Percentiles rank a stretch among this genome's conserved stretches.
These are phyloP conservation scores for Saturnispora zaruensis DNA, from an alignment of 805 yeast species.

Conservation along the genomic window DNA sequence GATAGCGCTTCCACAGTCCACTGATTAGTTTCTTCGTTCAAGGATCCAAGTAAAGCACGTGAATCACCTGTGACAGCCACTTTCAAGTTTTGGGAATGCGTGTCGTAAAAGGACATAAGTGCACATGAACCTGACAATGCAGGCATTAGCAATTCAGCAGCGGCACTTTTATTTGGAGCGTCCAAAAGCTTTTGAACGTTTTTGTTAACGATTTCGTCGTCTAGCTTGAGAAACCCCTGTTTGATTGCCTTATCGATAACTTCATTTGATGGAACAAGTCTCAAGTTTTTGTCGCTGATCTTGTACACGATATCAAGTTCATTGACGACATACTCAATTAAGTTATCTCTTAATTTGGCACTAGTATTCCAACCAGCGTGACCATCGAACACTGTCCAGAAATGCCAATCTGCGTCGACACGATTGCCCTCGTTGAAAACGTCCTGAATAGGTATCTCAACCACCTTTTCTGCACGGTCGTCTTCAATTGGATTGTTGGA, in stretches of 20 bases:
- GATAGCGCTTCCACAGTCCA: constrained; percentile 88
- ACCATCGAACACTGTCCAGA: constrained; percentile 94
- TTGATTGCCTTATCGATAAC: constrained; percentile 72
- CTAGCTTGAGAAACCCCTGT: constrained; percentile 72
- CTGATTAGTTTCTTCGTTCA: constrained; percentile 44
- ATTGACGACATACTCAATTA: constrained; percentile 66
- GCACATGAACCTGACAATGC: constrained; percentile 96
- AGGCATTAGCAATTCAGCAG: constrained; percentile 74
- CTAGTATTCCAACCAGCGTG: constrained; percentile 96
- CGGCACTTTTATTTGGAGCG: constrained; percentile 56
- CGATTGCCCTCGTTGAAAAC: constrained; percentile 38
- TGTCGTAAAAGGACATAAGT: constrained; percentile 76
- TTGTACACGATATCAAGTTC: constrained; percentile 63
- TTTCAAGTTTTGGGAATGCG: constrained; percentile 57
- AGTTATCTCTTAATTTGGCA: constrained; percentile 69
- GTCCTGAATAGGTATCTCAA: constrained; percentile 66
- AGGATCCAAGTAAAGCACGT: constrained; percentile 77
- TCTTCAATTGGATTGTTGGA: constrained; percentile 94
- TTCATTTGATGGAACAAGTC: constrained; percentile 59
- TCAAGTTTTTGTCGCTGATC: constrained; percentile 42
- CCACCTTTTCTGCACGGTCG: constrained; percentile 76
- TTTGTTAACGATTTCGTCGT: constrained; percentile 75
- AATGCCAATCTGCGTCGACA: constrained; percentile 69
- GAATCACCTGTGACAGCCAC: constrained; percentile 98
- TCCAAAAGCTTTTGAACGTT: constrained; percentile 62